Conservation (phyloP, 2,329 filamentous ascomycete species). For the Stemphylium vesicarium region DNA sequence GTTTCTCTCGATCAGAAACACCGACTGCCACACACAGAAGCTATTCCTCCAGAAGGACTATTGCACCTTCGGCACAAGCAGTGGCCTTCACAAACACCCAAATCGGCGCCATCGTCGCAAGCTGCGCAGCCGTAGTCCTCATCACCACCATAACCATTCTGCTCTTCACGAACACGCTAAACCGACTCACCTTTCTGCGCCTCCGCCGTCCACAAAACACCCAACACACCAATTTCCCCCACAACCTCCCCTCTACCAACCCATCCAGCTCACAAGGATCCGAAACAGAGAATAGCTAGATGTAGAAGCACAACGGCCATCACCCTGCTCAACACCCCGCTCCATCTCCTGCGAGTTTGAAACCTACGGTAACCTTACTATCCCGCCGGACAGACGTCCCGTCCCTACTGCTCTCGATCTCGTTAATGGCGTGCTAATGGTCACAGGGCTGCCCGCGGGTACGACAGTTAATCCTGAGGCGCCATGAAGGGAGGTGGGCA, state of each 20-base stretch:
- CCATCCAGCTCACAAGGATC: no score
- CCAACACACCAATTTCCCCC: no score
- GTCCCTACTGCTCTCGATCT: not conserved
- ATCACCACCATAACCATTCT: not conserved
- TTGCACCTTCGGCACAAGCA: not conserved
- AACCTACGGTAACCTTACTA: not conserved
- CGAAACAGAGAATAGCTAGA: not conserved
- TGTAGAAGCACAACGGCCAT: not conserved
- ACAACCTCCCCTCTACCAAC: no score
- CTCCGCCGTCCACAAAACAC: no score
- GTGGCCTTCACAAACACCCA: not conserved
- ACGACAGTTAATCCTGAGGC: not conserved
- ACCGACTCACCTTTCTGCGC: not conserved
- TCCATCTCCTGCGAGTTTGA: not conserved
- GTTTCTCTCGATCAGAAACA: no score
- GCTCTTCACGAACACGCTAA: not conserved
- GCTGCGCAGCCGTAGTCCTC: not conserved
- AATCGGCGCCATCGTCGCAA: not conserved
- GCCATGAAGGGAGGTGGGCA: no score
- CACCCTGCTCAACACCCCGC: not conserved
- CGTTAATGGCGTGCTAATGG: not conserved
- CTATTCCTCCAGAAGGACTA: no score
- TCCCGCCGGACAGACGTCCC: not conserved
- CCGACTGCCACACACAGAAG: no score
- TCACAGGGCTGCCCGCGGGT: not conserved